A percentile compares a stretch with the other conserved stretches of the same genome.
These are phyloP conservation scores for Chalciporus pseudorubinellus DNA, from an alignment of 768 basidiomycete species.

Conservation along the genomic window DNA sequence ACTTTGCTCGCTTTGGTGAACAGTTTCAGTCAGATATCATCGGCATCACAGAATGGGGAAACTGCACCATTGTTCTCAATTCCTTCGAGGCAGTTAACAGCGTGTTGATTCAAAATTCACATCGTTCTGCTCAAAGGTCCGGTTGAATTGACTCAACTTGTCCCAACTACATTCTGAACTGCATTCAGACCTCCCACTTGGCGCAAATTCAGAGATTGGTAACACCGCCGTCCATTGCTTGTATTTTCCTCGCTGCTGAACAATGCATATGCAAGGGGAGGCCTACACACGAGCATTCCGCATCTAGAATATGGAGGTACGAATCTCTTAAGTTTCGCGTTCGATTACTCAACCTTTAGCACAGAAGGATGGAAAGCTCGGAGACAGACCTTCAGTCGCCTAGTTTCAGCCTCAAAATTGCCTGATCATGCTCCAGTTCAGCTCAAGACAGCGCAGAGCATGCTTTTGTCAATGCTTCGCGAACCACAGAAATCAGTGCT, in stretches of 20 bases:
- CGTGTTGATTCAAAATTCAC: constrained; percentile 3
- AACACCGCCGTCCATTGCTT: not conserved
- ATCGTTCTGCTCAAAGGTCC: constrained; percentile 1
- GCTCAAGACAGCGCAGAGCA: not conserved
- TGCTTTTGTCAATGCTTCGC: not conserved
- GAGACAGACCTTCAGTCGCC: not conserved
- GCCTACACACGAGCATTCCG: constrained; percentile 2
- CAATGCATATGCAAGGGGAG: not conserved
- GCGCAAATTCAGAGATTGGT: constrained; percentile 3
- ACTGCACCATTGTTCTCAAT: constrained; percentile 4
- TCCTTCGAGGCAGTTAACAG: constrained; percentile 4
- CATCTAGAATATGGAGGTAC: constrained; percentile 7
- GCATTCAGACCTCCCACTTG: constrained; percentile 3
- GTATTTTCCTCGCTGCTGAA: not conserved
- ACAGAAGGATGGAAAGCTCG: constrained; percentile 5
- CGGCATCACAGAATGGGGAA: constrained; percentile 6
- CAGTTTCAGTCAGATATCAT: constrained; percentile 3
- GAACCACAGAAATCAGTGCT: not conserved
- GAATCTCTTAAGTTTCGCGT: not conserved
- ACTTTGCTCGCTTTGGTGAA: constrained; percentile 5
- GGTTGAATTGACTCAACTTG: not conserved
- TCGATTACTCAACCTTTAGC: not conserved
- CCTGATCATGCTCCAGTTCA: constrained; percentile 4
- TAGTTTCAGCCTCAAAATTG: constrained; percentile 3
- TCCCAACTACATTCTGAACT: not conserved